Base-by-base conservation (phyloP, 208 protist genomes). In the Crithidia bombi region DNA sequence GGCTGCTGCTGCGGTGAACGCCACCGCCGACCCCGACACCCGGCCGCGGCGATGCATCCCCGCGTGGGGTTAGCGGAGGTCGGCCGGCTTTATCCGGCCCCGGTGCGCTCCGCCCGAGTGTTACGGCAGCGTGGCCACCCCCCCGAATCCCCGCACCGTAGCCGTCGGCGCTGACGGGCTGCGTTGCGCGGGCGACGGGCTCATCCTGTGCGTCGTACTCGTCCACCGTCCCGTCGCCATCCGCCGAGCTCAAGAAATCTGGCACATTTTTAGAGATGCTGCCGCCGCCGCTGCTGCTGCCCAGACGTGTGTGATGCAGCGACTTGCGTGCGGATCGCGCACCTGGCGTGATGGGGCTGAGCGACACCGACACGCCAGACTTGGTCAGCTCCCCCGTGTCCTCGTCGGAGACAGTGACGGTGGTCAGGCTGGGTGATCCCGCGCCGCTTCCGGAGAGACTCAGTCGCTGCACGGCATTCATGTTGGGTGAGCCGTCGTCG, bases 341-440 rank as follows among this genome's bases (percentile, higher is more conserved):
- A 19, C 61, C 61, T 3, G 69, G 66, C 10, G 69, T 76, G 69
- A 72, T 66, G 19, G 65, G 58, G 35, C 63, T 70, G 46, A 70
- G 62, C 15, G 63, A 72, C 21, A 76, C 51, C 1, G 69, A 81
- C 17, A 73, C 41, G 26, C 41, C 61, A 0, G 50, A 65, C 58
- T 69, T 59, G 3, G 47, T 62, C 39, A 76, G 35, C 43, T 66
- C 50, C 17, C 50, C 65, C 9, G 44, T 66, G 50, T 76, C 51
- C n/a, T 66, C 62, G 62, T 73, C 75, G 10, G 69, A 81, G 28
- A 76, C 63, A 23, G 69, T 73, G 33, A 73, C 54, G 47, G 43
- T 69, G 35, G 69, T 76, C 25, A 67, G 33, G 10, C 30, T 66
- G 5, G 43, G 25, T 15, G 75, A 71, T 19, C 38, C 55, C 10